These are phyloP conservation scores for Globisporangium radiosum DNA, from an alignment of 352 stramenopile genomes.

Conservation along the genomic window DNA sequence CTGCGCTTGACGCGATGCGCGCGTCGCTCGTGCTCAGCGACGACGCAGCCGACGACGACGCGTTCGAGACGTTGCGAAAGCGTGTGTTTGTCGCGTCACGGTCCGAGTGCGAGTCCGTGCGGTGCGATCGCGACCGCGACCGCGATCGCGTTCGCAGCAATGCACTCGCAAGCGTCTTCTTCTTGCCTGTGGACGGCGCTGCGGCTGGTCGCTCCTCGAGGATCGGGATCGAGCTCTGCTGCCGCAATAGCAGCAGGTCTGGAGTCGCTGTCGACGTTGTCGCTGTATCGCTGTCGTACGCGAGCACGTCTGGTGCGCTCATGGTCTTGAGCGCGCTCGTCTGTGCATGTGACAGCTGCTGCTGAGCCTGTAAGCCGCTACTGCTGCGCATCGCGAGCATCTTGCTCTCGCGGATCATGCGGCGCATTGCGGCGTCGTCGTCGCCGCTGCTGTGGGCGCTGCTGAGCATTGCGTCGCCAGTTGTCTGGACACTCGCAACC, in stretches of 20 bases:
- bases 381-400: constrained; percentile 50
- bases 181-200: background rate
- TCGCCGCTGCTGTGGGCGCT: constrained; percentile 2
- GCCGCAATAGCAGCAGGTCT: constrained; percentile 1
- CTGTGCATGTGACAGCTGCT: background rate
- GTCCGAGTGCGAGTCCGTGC: constrained; percentile 6
- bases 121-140: constrained; percentile 19
- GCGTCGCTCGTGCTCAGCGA: background rate
- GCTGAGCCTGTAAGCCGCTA: background rate
- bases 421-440: constrained; percentile 19
- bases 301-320: constrained; percentile 9
- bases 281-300: constrained; percentile 3
- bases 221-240: constrained; percentile 13
- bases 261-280: background rate
- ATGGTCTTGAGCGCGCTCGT: constrained; percentile 2
- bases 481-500: background rate
- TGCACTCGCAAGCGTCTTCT: background rate
- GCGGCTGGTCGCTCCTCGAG: constrained; percentile 4
- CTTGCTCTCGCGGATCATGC: constrained; percentile 63
- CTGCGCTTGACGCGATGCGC: constrained; percentile 6
- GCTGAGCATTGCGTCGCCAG: background rate
- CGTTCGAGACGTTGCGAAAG: constrained; percentile 3
- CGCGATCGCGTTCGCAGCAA: background rate
- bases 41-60: background rate
- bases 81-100: background rate